These are phyloP conservation scores for Kazachstania kunashirensis DNA, from an alignment of 805 yeast species.

Conservation along the genomic window DNA sequence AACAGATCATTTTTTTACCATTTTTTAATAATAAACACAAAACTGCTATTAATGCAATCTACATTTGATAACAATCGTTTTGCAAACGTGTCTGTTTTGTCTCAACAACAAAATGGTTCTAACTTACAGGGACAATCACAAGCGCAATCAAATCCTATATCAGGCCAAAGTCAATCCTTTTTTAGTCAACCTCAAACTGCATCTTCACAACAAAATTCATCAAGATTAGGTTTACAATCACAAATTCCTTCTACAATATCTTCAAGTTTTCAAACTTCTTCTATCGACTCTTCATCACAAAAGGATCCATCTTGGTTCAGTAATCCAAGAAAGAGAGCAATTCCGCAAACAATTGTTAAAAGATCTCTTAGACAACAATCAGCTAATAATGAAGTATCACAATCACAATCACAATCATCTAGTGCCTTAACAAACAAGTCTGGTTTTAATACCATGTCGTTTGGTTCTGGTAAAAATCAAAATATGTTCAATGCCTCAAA, in stretches of 20 bases:
- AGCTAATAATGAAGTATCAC: background rate
- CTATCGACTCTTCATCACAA: slow-evolving; percentile 3
- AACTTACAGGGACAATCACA: slow-evolving; percentile 1
- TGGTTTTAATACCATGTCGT: slow-evolving; percentile 32
- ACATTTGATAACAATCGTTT: slow-evolving; percentile 9
- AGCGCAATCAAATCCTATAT: background rate
- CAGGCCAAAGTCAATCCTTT: background rate
- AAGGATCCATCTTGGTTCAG: slow-evolving; percentile 32
- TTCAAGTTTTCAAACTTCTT: background rate
- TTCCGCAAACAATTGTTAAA: slow-evolving; percentile 41
- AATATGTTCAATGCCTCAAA: slow-evolving; percentile 3
- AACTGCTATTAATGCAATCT: too few relatives aligned
- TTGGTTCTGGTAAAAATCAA: slow-evolving; percentile 30
- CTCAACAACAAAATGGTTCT: slow-evolving; percentile 3
- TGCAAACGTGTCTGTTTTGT: slow-evolving; percentile 10
- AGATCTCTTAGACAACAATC: slow-evolving; percentile 23
- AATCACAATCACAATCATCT: background rate
- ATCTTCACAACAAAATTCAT: slow-evolving; percentile 1
- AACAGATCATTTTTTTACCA: too few relatives aligned
- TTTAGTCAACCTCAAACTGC: slow-evolving; percentile 1
- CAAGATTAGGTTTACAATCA: slow-evolving; percentile 1
- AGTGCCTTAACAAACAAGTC: slow-evolving; percentile 8
- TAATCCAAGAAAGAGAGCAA: slow-evolving; percentile 36
- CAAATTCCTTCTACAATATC: background rate
- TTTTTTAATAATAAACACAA: too few relatives aligned